A percentile compares a stretch with the other conserved stretches of the same genome.
Conservation (phyloP, 345 rosid genomes). For the Salix suchowensis region DNA sequence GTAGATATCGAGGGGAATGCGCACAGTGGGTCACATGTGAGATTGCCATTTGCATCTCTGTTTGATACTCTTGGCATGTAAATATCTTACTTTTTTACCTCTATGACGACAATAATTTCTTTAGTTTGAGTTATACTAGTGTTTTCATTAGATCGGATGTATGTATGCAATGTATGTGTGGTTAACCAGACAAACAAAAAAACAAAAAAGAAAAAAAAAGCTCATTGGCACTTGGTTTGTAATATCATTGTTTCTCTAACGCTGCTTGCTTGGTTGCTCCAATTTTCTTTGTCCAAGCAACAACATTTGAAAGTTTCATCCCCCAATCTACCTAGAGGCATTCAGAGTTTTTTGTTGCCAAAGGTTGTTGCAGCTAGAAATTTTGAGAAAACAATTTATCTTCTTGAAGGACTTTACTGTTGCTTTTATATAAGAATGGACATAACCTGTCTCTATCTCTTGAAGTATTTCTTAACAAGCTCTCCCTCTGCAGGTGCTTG, state of each 20-base stretch:
- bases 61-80: conserved; percentile 94
- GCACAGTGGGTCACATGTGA: conserved; percentile 50
- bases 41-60: conserved; percentile 80
- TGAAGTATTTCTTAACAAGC: conserved; percentile 1
- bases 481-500: conserved; percentile 63
- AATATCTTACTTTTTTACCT: conserved; percentile 23
- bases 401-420: background rate
- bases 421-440: background rate
- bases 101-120: background rate
- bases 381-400: background rate
- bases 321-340: background rate
- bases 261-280: background rate
- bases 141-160: background rate
- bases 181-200: background rate
- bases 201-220: too few species aligned
- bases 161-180: background rate
- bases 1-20: conserved; percentile 79
- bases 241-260: background rate
- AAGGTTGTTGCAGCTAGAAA: background rate
- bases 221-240: background rate
- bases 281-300: background rate
- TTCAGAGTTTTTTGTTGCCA: background rate
- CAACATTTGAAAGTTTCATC: background rate
- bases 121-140: background rate
- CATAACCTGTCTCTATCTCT: background rate